Conservation (phyloP, 148 eudicot species). For the Agrostemma githago region DNA sequence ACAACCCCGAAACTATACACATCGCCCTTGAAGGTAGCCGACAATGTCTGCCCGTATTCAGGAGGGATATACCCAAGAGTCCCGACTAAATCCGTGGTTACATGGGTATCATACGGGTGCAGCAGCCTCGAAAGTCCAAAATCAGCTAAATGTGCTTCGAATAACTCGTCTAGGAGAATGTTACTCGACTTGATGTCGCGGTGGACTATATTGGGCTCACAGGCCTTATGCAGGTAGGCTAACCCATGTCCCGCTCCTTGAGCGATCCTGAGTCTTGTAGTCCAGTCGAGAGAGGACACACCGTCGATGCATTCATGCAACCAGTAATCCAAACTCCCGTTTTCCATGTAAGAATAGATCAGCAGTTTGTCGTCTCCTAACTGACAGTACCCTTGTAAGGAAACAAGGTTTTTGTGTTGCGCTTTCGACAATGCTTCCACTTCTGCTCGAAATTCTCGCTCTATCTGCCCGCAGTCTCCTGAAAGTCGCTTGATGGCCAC, state of each 20-base stretch:
- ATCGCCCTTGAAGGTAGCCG: slow-evolving; percentile 94
- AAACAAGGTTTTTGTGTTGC: slow-evolving; percentile 85
- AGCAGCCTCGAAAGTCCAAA: slow-evolving; percentile 80
- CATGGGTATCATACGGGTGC: slow-evolving; percentile 85
- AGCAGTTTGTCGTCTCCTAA: slow-evolving; percentile 67
- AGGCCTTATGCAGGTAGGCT: slow-evolving; percentile 62
- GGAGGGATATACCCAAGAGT: slow-evolving; percentile 96
- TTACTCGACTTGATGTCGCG: slow-evolving; percentile 93
- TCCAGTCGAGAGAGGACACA: slow-evolving; percentile 62
- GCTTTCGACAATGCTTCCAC: slow-evolving; percentile 90
- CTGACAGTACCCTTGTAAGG: slow-evolving; percentile 82
- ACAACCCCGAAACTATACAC: slow-evolving; percentile 95
- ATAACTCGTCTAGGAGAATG: slow-evolving; percentile 72
- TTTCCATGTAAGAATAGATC: slow-evolving; percentile 87
- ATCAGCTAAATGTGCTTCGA: slow-evolving; percentile 91
- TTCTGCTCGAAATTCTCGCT: slow-evolving; percentile 90
- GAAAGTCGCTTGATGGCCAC: slow-evolving; percentile 88
- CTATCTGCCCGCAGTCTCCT: slow-evolving; percentile 96
- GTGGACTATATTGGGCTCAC: slow-evolving; percentile 68
- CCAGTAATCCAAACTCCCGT: slow-evolving; percentile 94
- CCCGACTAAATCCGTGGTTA: slow-evolving; percentile 90
- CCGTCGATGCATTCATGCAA: slow-evolving; percentile 74
- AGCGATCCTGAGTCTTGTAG: slow-evolving; percentile 64
- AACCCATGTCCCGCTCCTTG: slow-evolving; percentile 81
- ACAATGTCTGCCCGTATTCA: slow-evolving; percentile 77